phyloP scores from a whole-genome alignment of 1,284 basidiomycete genomes.

The Flammula alnicola region DNA sequence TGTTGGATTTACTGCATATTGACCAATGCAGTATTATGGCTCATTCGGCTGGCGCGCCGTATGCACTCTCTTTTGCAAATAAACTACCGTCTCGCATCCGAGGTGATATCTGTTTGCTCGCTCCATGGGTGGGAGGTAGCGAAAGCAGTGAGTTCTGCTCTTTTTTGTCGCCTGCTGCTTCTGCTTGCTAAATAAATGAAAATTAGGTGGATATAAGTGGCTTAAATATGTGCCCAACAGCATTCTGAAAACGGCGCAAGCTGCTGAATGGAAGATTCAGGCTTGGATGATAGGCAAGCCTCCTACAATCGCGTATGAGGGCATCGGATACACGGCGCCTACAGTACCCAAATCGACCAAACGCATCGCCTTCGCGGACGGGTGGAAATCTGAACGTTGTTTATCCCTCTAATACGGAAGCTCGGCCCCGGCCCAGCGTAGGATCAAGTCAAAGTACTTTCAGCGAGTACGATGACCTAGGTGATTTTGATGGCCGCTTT shows the following conservation, averaged over 20 bases:
- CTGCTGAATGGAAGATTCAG: conserved; percentile 96
- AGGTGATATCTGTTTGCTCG: conserved; percentile 88
- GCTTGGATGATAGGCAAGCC: conserved; percentile 97
- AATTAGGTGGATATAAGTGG: conserved; percentile 89
- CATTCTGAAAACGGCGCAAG: conserved; percentile 92
- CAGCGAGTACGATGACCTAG: conserved; percentile 84
- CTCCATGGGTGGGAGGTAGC: conserved; percentile 96
- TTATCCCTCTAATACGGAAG: conserved; percentile 41
- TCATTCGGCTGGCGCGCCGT: conserved; percentile 96
- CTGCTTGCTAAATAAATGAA: background rate
- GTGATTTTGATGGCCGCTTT: conserved; percentile 83
- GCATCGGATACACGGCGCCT: conserved; percentile 73
- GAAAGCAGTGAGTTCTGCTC: conserved; percentile 84
- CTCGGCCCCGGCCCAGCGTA: conserved; percentile 58
- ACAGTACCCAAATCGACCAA: conserved; percentile 35
- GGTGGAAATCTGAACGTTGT: conserved; percentile 38
- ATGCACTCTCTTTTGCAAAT: conserved; percentile 88
- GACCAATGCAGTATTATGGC: conserved; percentile 89
- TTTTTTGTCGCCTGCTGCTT: background rate
- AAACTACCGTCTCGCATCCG: conserved; percentile 74
- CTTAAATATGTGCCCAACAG: conserved; percentile 95
- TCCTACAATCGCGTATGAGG: conserved; percentile 78
- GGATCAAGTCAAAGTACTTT: conserved; percentile 58
- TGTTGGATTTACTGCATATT: conserved; percentile 82
- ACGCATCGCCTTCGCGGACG: conserved; percentile 29